A percentile compares a stretch with the other conserved stretches of the same genome.
Conservation (phyloP, 495 filamentous ascomycete genomes). For the Talaromyces stipitatus region DNA sequence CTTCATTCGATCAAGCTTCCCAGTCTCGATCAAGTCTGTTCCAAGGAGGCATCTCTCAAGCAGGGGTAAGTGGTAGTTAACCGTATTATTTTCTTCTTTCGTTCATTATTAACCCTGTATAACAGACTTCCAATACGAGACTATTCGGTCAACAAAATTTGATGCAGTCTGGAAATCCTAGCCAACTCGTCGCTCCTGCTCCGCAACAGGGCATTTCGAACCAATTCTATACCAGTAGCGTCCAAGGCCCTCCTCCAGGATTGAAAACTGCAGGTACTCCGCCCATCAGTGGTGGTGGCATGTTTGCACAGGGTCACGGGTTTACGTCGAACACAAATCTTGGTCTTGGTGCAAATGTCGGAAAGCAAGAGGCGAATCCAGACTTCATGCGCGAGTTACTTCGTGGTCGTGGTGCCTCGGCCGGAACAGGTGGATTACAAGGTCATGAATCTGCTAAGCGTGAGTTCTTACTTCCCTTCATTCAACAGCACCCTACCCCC, state of each 20-base stretch:
- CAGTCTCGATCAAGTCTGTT: conserved; percentile 45
- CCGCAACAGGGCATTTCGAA: conserved; percentile 35
- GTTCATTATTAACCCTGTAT: conserved; percentile 76
- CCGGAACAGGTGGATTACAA: conserved; percentile 51
- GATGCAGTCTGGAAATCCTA: conserved; percentile 65
- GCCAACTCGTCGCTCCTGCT: conserved; percentile 51
- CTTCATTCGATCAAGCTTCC: conserved; percentile 30
- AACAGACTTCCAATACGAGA: conserved; percentile 74
- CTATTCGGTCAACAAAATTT: conserved; percentile 86
- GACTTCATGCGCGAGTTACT: conserved; percentile 77
- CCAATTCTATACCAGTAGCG: conserved; percentile 48
- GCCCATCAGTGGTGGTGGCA: conserved; percentile 67
- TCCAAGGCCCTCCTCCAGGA: conserved; percentile 90
- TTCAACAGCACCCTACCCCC: conserved; percentile 76
- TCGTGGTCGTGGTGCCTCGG: conserved; percentile 48
- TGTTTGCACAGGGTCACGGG: conserved; percentile 70
- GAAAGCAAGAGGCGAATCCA: conserved; percentile 64
- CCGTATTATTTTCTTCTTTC: conserved; percentile 77
- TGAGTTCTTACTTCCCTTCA: conserved; percentile 86
- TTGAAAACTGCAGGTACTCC: conserved; percentile 91
- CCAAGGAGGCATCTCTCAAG: conserved; percentile 49
- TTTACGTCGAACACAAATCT: conserved; percentile 63
- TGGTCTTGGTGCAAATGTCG: conserved; percentile 56
- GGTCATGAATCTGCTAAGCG: conserved; percentile 82
- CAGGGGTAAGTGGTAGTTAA: conserved; percentile 61